Base-by-base conservation (phyloP, 2,329 filamentous ascomycete species). In the Pseudonectria buxi region DNA sequence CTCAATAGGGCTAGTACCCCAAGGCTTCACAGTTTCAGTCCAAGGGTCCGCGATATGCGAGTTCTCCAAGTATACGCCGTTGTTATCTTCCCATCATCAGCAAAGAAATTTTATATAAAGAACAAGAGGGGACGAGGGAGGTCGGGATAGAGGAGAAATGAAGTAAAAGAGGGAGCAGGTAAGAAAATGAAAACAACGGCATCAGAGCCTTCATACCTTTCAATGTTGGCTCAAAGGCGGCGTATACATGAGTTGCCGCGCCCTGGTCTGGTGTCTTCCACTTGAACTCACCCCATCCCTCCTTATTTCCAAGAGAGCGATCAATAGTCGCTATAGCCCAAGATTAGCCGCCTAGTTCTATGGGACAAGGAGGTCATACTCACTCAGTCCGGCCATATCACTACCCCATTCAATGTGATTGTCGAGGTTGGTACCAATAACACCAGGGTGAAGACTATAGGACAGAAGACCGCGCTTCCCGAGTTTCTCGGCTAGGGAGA, bases 401-500 rank as follows among this genome's bases (percentile, higher is more conserved):
- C 35, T 42, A 7, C 40, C 37, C n/a, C 37, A 29, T 30, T 55
- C 47, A 1, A 58, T 38, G 24, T 56, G 53, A 7, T 24, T 30
- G 3, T 30, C 38, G 1, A 59, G 43, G 10, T 35, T 55, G 2
- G 24, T 28, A 7, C 41, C 10, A n/a, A 15, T 12, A 13, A 16
- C 10, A 3, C 36, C 41, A 32, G 37, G 37, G 18, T 43, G 36
- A 4, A 43, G 10, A 15, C 33, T 37, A 3, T 15, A 34, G 13
- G 40, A 30, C 15, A 68, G 68, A 0, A 75, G 39, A 15, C 65
- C 62, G n/a, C n/a, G n/a, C n/a, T n/a, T n/a, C n/a, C n/a, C n/a
- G n/a, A n/a, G n/a, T n/a, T n/a, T n/a, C n/a, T n/a, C n/a, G n/a
- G n/a, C n/a, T n/a, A n/a, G n/a, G n/a, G n/a, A n/a, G n/a, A n/a